Evolutionary conservation across 1,284 basidiomycete species (phyloP), one percentile per base, ranked within the genome.

Genomic region (Mycosarcoma mackinlayi): DNA sequence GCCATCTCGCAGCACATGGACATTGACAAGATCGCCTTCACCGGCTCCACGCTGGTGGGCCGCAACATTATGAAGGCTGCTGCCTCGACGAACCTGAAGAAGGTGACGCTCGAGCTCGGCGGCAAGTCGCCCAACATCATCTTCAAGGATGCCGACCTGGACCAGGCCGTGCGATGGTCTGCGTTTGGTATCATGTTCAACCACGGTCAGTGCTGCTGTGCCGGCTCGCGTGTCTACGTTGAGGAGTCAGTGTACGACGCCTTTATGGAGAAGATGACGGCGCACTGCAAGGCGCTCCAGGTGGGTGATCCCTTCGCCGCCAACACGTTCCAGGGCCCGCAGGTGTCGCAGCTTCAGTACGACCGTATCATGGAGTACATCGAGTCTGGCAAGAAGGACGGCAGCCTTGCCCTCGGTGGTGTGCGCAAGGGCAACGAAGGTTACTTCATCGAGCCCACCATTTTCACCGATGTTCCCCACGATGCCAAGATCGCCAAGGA

Each of bases 301-400:
- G 87, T 91, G 62, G 93, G 92, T 38, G 89, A 94, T 84, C 93
- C 94, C 19, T 95, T 96, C 86, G 84, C 83, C 14, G 77, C 83
- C 2, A 87, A 86, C 37, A 88, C 88, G 35, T 88, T 89, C 84
- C 92, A 94, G 81, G 93, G 93, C 39, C 93, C 94, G n/a, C 92
- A 93, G 84, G 90, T 94, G 56, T 92, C 89, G 27, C 66, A 77
- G 48, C 69, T 75, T 23, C 94, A 98, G 83, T 92, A 91, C 76
- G 92, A 97, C 83, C 90, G 92, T 69, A 91, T 94, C 84, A 91
- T 94, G 90, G 86, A 85, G 45, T 94, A 92, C 87, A 94, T 98
- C 84, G 84, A 93, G 63, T 88, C 89, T 16, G 94, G 94, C 24
- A 92, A 90, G 85, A 76, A 88, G 46, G 94, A 94, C 42, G 75